Percentiles rank a stretch among this genome's conserved stretches.
Evolutionary conservation across 108 stramenopile species (phyloP).

Genomic region (Seminavis robusta): DNA sequence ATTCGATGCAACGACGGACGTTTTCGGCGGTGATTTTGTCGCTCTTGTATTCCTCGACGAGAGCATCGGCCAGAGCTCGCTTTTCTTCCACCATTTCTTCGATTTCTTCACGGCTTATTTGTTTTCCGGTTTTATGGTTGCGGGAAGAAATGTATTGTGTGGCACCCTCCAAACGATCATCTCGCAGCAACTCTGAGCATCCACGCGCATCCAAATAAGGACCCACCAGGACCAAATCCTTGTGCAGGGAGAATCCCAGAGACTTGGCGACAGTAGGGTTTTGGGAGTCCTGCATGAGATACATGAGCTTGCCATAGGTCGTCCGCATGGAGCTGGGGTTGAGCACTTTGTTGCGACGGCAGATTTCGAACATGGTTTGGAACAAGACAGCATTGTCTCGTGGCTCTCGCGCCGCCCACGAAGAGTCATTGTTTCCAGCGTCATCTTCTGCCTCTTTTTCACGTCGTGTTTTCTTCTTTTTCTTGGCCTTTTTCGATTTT

Average conservation of each 20-base stretch:
- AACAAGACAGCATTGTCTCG: conserved; percentile 50
- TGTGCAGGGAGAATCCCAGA: conserved; percentile 50
- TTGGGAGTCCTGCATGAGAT: conserved; percentile 72
- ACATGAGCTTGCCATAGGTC: conserved; percentile 87
- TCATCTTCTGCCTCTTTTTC: neutral
- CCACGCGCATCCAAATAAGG: conserved; percentile 31
- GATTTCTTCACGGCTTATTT: conserved; percentile 6
- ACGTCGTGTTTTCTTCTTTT: neutral
- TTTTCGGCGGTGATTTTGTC: conserved; percentile 39
- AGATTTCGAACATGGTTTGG: conserved; percentile 61
- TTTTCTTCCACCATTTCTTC: conserved; percentile 20
- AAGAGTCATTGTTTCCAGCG: conserved; percentile 4
- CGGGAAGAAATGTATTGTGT: conserved; percentile 27
- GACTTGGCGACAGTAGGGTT: conserved; percentile 41
- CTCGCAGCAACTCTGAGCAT: conserved; percentile 38
- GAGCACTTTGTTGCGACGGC: conserved; percentile 84
- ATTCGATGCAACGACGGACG: conserved; percentile 54
- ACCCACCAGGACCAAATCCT: conserved; percentile 43
- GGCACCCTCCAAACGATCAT: conserved; percentile 42
- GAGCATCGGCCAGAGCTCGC: conserved; percentile 12
- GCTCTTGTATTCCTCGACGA: conserved; percentile 22
- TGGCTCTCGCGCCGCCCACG: conserved; percentile 23
- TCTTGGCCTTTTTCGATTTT: neutral
- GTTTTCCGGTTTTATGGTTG: conserved; percentile 17
- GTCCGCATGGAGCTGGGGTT: conserved; percentile 78